Evolutionary conservation across 2,329 filamentous ascomycete genomes (phyloP).

Genomic region (Aspergillus uvarum): DNA sequence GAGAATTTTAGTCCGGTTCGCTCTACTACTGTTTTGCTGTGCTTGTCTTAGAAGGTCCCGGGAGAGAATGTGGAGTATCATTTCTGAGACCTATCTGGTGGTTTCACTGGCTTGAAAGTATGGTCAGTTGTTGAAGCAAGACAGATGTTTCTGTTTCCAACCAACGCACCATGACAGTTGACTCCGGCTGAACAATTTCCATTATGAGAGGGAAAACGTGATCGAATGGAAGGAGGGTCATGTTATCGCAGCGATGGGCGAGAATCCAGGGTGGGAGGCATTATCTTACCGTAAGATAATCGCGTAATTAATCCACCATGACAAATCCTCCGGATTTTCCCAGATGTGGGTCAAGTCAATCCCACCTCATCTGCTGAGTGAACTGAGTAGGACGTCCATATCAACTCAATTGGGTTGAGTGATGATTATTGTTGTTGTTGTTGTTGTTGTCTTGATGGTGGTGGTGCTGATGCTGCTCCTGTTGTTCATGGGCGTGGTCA

Average conservation of each 20-base stretch:
- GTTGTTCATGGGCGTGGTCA: no score
- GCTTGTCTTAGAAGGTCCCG: not conserved
- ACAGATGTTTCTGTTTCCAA: not conserved
- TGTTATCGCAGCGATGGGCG: not conserved
- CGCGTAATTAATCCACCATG: not conserved
- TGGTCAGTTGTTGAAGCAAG: not conserved
- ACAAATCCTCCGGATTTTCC: not conserved
- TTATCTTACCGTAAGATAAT: not conserved
- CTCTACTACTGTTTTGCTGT: not conserved
- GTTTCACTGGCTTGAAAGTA: not conserved
- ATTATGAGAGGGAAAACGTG: not conserved
- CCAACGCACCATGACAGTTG: not conserved
- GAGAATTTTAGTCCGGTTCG: slow-evolving; percentile 4
- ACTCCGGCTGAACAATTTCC: not conserved
- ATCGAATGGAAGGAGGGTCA: not conserved
- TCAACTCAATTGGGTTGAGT: not conserved
- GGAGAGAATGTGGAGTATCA: not conserved
- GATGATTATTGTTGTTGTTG: not conserved
- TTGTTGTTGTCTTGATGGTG: not conserved
- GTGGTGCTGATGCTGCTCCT: not conserved
- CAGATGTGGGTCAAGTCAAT: not conserved
- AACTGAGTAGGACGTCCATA: not conserved
- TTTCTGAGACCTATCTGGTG: not conserved
- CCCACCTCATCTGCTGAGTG: not conserved
- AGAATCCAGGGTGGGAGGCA: not conserved